phyloP scores from a whole-genome alignment of 306 rosid species.

The Astragalus glycyphyllos region DNA sequence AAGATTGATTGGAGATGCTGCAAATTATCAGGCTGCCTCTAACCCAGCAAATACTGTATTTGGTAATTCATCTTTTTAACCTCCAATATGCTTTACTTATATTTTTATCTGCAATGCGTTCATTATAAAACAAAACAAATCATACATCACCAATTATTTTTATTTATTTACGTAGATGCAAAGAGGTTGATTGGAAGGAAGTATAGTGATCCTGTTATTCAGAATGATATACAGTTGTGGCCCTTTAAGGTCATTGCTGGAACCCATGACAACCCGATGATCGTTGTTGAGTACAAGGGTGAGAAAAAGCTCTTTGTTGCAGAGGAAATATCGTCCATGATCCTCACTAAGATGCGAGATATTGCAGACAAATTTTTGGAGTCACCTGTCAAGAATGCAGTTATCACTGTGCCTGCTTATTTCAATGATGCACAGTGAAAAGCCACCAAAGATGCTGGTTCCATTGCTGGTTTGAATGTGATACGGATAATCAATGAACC shows the following conservation, averaged over 20 bases:
- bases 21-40: background rate
- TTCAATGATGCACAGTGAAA: conserved; percentile 54
- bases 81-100: too few relatives aligned
- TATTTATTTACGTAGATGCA: too few relatives aligned
- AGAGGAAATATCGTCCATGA: conserved; percentile 67
- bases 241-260: conserved; percentile 57
- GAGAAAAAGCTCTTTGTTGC: conserved; percentile 50
- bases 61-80: background rate
- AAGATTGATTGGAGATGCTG: conserved; percentile 31
- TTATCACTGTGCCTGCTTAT: conserved; percentile 60
- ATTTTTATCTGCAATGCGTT: background rate
- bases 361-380: conserved; percentile 43
- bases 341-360: conserved; percentile 60
- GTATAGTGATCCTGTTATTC: conserved; percentile 34
- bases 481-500: conserved; percentile 45
- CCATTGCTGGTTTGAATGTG: background rate
- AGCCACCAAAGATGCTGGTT: conserved; percentile 39
- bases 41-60: conserved; percentile 3
- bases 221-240: conserved; percentile 50
- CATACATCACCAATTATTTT: too few relatives aligned
- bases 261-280: conserved; percentile 53
- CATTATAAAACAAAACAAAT: background rate
- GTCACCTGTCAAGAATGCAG: conserved; percentile 51
- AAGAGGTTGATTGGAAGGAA: conserved; percentile 61
- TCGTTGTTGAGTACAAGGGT: conserved; percentile 49